A percentile compares a stretch with the other conserved stretches of the same genome.
These are phyloP conservation scores for Chaetomium sp. DNA, from an alignment of 2,329 filamentous ascomycete species.

Conservation along the genomic window DNA sequence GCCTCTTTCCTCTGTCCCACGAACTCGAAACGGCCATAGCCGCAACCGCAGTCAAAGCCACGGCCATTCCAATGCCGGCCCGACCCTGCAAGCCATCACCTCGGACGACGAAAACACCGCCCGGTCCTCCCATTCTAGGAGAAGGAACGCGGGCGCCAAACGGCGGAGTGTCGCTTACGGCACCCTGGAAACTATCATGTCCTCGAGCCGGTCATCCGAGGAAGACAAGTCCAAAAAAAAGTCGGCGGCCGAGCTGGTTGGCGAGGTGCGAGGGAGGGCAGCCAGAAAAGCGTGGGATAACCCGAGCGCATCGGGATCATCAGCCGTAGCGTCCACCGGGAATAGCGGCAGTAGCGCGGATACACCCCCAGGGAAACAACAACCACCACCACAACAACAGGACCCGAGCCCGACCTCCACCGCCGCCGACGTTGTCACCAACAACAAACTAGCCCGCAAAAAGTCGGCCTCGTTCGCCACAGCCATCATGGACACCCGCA, in stretches of 20 bases:
- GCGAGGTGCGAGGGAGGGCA: conserved; percentile 54
- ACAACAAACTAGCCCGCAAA: conserved; percentile 35
- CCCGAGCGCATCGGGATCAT: conserved; percentile 32
- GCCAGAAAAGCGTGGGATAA: conserved; percentile 39
- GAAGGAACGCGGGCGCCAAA: conserved; percentile 46
- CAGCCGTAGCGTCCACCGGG: conserved; percentile 17
- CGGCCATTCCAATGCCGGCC: conserved; percentile 44
- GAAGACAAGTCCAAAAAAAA: conserved; percentile 64
- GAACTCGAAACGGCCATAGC: conserved; percentile 27
- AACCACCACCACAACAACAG: neutral
- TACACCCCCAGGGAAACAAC: neutral
- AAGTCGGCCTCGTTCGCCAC: conserved; percentile 50
- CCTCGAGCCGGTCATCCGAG: conserved; percentile 64
- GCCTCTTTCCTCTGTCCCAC: conserved; percentile 25
- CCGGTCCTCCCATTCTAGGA: conserved; percentile 42
- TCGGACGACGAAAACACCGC: conserved; percentile 54
- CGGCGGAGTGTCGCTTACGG: conserved; percentile 60
- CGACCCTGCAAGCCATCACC: conserved; percentile 59
- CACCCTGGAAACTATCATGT: conserved; percentile 68
- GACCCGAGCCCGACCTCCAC: neutral
- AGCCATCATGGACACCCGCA: conserved; percentile 49
- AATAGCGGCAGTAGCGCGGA: conserved; percentile 16
- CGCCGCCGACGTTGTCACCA: neutral
- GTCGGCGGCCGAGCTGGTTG: conserved; percentile 58
- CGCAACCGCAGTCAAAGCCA: conserved; percentile 29